These are phyloP conservation scores for Rhytidiadelphus loreus DNA, from an alignment of 225 moss, liverwort and hornwort genomes.

Conservation along the genomic window DNA sequence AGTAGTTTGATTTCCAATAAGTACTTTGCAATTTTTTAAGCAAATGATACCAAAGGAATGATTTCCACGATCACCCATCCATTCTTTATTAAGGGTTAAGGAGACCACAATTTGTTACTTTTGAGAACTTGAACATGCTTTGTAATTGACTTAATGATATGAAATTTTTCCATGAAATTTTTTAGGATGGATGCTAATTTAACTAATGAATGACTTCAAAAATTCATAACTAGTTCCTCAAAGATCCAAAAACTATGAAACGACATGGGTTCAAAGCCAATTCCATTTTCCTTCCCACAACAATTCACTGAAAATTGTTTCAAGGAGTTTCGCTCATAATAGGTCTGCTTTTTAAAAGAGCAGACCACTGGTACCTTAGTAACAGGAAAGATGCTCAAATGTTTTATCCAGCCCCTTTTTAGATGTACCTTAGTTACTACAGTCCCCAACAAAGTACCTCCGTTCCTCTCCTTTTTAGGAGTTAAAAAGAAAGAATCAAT, in stretches of 20 bases:
- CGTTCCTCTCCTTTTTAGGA: too few species aligned
- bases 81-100: too few species aligned
- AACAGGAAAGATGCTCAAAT: neutral
- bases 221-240: neutral
- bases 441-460: neutral
- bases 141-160: neutral
- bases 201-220: neutral
- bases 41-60: too few species aligned
- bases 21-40: too few species aligned
- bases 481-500: too few species aligned
- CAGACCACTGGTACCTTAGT: neutral
- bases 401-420: neutral
- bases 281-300: rapidly evolving
- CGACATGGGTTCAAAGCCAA: rapidly evolving
- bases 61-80: too few species aligned
- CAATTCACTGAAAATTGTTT: neutral
- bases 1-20: too few species aligned
- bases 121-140: rapidly evolving
- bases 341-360: neutral
- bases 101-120: neutral
- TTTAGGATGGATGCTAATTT: neutral
- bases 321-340: too few species aligned
- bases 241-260: neutral
- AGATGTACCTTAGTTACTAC: neutral
- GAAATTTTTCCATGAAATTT: neutral